Percentiles rank a stretch among this genome's conserved stretches.
These are phyloP conservation scores for Trichoderma oligosporum DNA, from an alignment of 2,329 filamentous ascomycete genomes.

Conservation along the genomic window DNA sequence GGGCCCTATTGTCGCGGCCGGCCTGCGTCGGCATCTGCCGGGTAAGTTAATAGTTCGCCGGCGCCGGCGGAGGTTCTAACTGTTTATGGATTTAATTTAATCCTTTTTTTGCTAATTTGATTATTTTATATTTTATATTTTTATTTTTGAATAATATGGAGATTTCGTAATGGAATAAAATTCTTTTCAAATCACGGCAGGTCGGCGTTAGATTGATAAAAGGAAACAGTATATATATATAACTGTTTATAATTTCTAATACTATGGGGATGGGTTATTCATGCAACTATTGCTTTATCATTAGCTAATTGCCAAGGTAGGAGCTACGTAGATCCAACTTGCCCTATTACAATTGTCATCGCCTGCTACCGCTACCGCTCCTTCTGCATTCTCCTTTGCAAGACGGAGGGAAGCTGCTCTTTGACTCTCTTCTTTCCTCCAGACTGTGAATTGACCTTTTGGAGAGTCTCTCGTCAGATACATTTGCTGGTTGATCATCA, in stretches of 20 bases:
- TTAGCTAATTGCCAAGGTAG: slow-evolving; percentile 10
- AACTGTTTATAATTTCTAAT: too few species aligned
- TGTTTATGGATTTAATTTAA: not conserved
- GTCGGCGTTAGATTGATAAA: too few species aligned
- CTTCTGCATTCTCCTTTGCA: not conserved
- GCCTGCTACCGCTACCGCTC: too few species aligned
- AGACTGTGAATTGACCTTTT: not conserved
- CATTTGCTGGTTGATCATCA: not conserved
- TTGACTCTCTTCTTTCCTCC: not conserved
- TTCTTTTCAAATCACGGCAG: too few species aligned
- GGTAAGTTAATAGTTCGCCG: not conserved
- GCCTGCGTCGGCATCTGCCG: slow-evolving; percentile 19
- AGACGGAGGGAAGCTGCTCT: not conserved
- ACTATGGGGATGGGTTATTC: not conserved
- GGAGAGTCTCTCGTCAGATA: not conserved
- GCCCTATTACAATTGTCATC: not conserved
- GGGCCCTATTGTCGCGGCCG: slow-evolving; percentile 7
- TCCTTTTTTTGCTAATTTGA: not conserved
- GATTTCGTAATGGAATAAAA: slow-evolving; percentile 10
- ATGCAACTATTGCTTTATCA: too few species aligned
- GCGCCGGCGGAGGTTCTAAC: slow-evolving; percentile 4
- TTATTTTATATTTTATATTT: not conserved
- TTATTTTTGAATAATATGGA: not conserved
- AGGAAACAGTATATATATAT: too few species aligned
- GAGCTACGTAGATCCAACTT: not conserved